phyloP scores from a whole-genome alignment of 257 asterid genomes.

The Eustoma russellianum region DNA sequence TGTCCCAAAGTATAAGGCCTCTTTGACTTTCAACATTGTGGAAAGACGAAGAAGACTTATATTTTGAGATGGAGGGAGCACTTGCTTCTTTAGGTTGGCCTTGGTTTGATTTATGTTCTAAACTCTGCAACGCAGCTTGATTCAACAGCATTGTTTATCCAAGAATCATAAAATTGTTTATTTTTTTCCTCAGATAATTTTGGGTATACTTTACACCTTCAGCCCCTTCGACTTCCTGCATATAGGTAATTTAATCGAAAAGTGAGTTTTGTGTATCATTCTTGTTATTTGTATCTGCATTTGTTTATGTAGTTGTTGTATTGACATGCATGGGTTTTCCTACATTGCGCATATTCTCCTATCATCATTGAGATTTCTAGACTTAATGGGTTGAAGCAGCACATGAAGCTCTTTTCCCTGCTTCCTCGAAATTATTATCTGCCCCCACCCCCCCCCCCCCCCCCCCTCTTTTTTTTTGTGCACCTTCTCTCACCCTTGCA shows the following conservation, averaged over 20 bases:
- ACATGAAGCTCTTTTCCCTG: not conserved
- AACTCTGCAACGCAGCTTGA: too few species aligned
- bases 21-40: too few species aligned
- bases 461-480: too few species aligned
- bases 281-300: not conserved
- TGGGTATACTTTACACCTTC: slow-evolving; percentile 50
- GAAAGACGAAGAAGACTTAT: too few species aligned
- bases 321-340: not conserved
- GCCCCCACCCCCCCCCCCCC: too few species aligned
- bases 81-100: too few species aligned
- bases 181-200: slow-evolving; percentile 41
- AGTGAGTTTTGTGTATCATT: slow-evolving; percentile 5
- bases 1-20: too few species aligned
- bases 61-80: too few species aligned
- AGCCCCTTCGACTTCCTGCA: slow-evolving; percentile 63
- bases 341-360: too few species aligned
- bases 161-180: too few species aligned
- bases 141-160: too few species aligned
- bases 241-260: slow-evolving; percentile 30
- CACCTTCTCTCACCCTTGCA: not conserved
- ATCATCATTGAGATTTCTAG: not conserved
- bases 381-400: not conserved
- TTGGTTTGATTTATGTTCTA: too few species aligned
- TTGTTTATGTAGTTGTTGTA: not conserved
- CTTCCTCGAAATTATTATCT: not conserved